phyloP scores from a whole-genome alignment of 2,329 filamentous ascomycete genomes.

The Xylariales sp. region DNA sequence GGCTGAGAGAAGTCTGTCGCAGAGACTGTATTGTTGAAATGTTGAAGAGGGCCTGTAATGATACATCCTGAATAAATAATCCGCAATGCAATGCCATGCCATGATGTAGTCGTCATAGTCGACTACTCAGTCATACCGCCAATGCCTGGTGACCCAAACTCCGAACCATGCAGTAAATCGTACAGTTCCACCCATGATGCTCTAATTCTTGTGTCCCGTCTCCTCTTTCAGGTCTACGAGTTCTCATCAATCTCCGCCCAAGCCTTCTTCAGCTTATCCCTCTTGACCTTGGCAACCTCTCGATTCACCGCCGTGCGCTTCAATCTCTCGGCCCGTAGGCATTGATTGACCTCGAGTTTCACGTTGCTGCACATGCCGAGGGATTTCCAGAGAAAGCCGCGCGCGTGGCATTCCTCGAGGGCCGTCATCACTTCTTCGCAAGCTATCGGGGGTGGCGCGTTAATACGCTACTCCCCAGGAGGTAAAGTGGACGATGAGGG shows the following conservation, averaged over 20 bases:
- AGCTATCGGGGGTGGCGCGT: constrained; percentile 45
- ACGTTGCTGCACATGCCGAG: constrained; percentile 84
- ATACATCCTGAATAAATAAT: too few species aligned
- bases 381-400: constrained; percentile 88
- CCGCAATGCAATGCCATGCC: too few species aligned
- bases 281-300: constrained; percentile 62
- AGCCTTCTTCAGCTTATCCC: constrained; percentile 67
- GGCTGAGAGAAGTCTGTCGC: background rate
- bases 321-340: constrained; percentile 73
- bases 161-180: too few species aligned
- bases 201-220: too few species aligned
- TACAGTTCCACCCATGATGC: too few species aligned
- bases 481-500: background rate
- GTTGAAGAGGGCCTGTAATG: too few species aligned
- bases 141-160: too few species aligned
- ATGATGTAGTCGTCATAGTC: too few species aligned
- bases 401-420: constrained; percentile 91
- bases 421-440: constrained; percentile 92
- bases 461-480: constrained; percentile 1
- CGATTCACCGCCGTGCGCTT: constrained; percentile 76
- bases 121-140: too few species aligned
- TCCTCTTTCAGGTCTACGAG: constrained; percentile 52
- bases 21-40: constrained; percentile 4
- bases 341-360: constrained; percentile 80
- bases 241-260: constrained; percentile 78